These are phyloP conservation scores for Fusarium denticulatum DNA, from an alignment of 2,329 filamentous ascomycete species.

Conservation along the genomic window DNA sequence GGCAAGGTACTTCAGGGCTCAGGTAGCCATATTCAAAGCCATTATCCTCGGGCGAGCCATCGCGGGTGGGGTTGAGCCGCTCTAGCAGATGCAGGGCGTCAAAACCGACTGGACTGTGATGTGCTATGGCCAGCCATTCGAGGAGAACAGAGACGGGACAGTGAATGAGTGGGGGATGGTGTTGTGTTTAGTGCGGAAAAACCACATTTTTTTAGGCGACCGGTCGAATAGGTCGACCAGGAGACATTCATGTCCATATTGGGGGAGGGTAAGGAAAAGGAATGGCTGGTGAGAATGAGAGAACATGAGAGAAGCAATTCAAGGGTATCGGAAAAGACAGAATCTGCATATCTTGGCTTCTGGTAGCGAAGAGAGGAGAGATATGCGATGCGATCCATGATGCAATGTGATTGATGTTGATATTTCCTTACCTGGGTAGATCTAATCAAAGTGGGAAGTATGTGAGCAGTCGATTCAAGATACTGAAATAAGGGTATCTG, in stretches of 20 bases:
- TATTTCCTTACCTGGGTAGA: slow-evolving; percentile 22
- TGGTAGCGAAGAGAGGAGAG: slow-evolving; percentile 10
- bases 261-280: not conserved
- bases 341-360: not conserved
- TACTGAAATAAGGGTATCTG: not conserved
- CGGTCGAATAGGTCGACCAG: not conserved
- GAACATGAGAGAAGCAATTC: not conserved
- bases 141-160: slow-evolving; percentile 5
- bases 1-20: not conserved
- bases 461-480: not conserved
- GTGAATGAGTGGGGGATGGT: slow-evolving; percentile 30
- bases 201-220: slow-evolving; percentile 21
- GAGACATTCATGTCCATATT: not conserved
- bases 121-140: slow-evolving; percentile 3
- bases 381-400: not conserved
- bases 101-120: slow-evolving; percentile 18
- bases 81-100: slow-evolving; percentile 36
- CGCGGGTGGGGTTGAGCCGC: slow-evolving; percentile 29
- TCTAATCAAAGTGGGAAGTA: slow-evolving; percentile 6
- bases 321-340: not conserved
- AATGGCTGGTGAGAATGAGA: not conserved
- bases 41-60: slow-evolving; percentile 24
- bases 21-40: not conserved
- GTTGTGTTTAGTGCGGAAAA: slow-evolving; percentile 37
- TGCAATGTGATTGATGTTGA: not conserved